Conservation (phyloP, 2,329 filamentous ascomycete species). For the Penicillium sp. region DNA sequence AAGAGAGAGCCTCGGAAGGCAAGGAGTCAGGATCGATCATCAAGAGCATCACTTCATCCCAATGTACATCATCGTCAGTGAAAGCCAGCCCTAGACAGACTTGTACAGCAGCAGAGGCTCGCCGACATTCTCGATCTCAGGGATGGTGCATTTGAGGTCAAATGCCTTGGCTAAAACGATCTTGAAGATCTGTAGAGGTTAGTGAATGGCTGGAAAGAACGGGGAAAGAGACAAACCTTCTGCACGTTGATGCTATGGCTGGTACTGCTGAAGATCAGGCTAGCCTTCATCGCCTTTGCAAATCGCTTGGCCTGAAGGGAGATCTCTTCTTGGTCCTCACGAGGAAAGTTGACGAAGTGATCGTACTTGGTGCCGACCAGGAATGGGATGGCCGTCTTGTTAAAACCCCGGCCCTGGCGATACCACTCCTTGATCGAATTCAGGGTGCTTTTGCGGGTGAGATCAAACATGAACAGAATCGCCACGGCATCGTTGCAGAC, state of each 20-base stretch:
- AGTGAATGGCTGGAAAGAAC: background rate
- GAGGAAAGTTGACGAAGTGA: slow-evolving; percentile 97
- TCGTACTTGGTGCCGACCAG: slow-evolving; percentile 98
- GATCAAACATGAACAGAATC: slow-evolving; percentile 99
- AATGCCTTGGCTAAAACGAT: slow-evolving; percentile 98
- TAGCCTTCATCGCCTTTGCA: slow-evolving; percentile 96
- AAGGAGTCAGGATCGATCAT: slow-evolving; percentile 28
- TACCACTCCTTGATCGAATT: slow-evolving; percentile 99
- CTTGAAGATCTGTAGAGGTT: slow-evolving; percentile 80
- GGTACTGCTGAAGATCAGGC: slow-evolving; percentile 96
- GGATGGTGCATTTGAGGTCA: slow-evolving; percentile 97
- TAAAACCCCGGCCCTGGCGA: slow-evolving; percentile 93
- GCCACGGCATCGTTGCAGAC: slow-evolving; percentile 99
- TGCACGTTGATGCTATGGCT: slow-evolving; percentile 99
- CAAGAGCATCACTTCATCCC: slow-evolving; percentile 38
- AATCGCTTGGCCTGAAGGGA: slow-evolving; percentile 95
- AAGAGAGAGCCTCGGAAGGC: slow-evolving; percentile 10
- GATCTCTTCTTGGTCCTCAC: slow-evolving; percentile 97
- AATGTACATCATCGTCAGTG: slow-evolving; percentile 34
- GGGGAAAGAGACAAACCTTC: slow-evolving; percentile 61
- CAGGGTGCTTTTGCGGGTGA: slow-evolving; percentile 94
- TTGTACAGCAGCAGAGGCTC: slow-evolving; percentile 93
- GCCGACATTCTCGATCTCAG: slow-evolving; percentile 96
- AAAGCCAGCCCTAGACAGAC: slow-evolving; percentile 35
- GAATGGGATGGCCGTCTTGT: slow-evolving; percentile 99